These are phyloP conservation scores for Blakeslea trispora DNA, from an alignment of 371 early-diverging fungal species.

Conservation along the genomic window DNA sequence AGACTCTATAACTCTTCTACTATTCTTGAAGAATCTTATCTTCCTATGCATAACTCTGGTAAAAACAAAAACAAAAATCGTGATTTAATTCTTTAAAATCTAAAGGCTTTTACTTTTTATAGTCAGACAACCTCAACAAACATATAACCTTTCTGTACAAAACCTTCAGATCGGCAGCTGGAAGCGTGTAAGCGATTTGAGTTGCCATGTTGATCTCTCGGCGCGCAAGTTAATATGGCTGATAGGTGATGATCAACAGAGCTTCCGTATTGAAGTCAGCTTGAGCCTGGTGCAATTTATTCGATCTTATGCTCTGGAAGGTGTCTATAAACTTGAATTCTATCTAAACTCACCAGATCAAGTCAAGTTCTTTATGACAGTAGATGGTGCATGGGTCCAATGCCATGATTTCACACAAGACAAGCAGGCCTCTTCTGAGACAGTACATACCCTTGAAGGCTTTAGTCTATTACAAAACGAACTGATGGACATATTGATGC, in stretches of 20 bases:
- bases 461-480: constrained; percentile 33
- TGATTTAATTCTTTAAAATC: too few relatives aligned
- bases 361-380: constrained; percentile 55
- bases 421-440: constrained; percentile 52
- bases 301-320: constrained; percentile 28
- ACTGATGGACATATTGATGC: constrained; percentile 22
- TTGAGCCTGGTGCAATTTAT: constrained; percentile 54
- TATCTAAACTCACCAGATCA: constrained; percentile 18
- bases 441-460: constrained; percentile 41
- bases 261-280: constrained; percentile 69
- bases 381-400: constrained; percentile 52
- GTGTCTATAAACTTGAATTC: constrained; percentile 15
- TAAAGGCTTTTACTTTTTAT: neutral
- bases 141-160: constrained; percentile 36
- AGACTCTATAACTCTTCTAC: constrained; percentile 16
- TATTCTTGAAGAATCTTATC: constrained; percentile 16
- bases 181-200: constrained; percentile 67
- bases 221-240: constrained; percentile 60
- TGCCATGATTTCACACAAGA: constrained; percentile 75
- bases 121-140: constrained; percentile 3
- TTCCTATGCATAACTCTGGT: constrained; percentile 4
- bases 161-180: constrained; percentile 71
- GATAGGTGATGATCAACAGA: constrained; percentile 55
- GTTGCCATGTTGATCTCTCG: constrained; percentile 54
- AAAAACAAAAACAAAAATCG: neutral